Evolutionary conservation across 2,329 filamentous ascomycete genomes (phyloP).

Genomic region (Pseudodiploospora longispora): DNA sequence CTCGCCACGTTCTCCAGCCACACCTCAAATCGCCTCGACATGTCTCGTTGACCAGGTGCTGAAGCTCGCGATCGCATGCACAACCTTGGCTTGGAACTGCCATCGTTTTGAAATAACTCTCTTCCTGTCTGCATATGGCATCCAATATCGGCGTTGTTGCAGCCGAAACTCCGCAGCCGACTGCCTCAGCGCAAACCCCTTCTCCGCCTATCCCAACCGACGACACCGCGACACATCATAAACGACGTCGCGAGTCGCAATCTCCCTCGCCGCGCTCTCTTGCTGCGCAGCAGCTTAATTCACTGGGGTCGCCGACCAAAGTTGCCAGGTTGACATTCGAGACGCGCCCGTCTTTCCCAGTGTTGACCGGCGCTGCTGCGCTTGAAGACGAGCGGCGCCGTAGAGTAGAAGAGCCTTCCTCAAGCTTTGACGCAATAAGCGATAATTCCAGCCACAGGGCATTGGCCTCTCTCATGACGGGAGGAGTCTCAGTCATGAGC

Average conservation of each 20-base stretch:
- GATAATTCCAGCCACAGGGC: slow-evolving; percentile 48
- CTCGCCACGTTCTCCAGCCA: slow-evolving; percentile 38
- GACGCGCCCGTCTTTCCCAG: slow-evolving; percentile 35
- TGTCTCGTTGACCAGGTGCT: slow-evolving; percentile 22
- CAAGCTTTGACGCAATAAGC: slow-evolving; percentile 36
- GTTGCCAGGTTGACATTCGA: slow-evolving; percentile 41
- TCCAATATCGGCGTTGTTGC: slow-evolving; percentile 45
- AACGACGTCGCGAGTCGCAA: slow-evolving; percentile 41
- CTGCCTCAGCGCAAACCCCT: slow-evolving; percentile 25
- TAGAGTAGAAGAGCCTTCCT: slow-evolving; percentile 27
- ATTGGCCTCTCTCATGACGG: slow-evolving; percentile 46
- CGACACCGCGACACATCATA: slow-evolving; percentile 31
- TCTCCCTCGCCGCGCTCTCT: slow-evolving; percentile 30
- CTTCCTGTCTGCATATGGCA: slow-evolving; percentile 34
- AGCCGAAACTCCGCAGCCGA: slow-evolving; percentile 39
- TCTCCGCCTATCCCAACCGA: slow-evolving; percentile 30
- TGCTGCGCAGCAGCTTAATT: slow-evolving; percentile 20
- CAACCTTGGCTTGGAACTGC: slow-evolving; percentile 3
- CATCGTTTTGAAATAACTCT: slow-evolving; percentile 1
- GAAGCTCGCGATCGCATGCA: slow-evolving; percentile 8
- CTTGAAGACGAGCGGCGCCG: slow-evolving; percentile 45
- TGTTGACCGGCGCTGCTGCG: slow-evolving; percentile 46
- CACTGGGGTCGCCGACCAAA: slow-evolving; percentile 45
- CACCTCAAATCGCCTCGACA: slow-evolving; percentile 29
- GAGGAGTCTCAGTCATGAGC: slow-evolving; percentile 44